Conservation (phyloP, 75 land plant genomes). For the Larix kaempferi region DNA sequence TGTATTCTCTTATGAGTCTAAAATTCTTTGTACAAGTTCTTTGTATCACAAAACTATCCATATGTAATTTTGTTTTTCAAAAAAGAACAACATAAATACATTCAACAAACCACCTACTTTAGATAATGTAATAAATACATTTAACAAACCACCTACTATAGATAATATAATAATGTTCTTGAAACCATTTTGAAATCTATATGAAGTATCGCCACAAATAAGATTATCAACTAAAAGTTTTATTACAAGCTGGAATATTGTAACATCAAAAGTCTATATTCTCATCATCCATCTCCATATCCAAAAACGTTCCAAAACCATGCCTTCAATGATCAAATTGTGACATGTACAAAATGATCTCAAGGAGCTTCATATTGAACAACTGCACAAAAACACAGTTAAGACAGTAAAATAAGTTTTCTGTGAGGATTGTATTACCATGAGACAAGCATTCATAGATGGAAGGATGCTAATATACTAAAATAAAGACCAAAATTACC, state of each 20-base stretch:
- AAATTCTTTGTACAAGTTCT: not conserved
- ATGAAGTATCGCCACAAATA: no score
- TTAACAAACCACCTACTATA: not conserved
- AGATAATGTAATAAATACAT: no score
- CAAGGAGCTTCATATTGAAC: conserved; percentile 6
- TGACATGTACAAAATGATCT: not conserved
- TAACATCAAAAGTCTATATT: not conserved
- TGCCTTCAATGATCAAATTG: not conserved
- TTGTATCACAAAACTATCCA: not conserved
- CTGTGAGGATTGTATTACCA: not conserved
- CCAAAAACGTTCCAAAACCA: no score
- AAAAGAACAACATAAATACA: not conserved
- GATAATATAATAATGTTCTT: not conserved
- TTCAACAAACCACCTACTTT: no score
- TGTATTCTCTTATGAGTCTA: no score
- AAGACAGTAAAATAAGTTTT: not conserved
- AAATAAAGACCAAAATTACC: not conserved
- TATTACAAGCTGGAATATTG: not conserved
- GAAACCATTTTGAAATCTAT: not conserved
- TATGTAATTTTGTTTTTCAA: not conserved
- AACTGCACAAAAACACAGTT: not conserved
- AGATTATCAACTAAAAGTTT: not conserved
- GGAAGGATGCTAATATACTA: no score
- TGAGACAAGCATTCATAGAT: not conserved
- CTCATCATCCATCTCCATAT: no score